Evolutionary conservation across 2,329 filamentous ascomycete species (phyloP).

Genomic region (Leptosphaerulina australis): DNA sequence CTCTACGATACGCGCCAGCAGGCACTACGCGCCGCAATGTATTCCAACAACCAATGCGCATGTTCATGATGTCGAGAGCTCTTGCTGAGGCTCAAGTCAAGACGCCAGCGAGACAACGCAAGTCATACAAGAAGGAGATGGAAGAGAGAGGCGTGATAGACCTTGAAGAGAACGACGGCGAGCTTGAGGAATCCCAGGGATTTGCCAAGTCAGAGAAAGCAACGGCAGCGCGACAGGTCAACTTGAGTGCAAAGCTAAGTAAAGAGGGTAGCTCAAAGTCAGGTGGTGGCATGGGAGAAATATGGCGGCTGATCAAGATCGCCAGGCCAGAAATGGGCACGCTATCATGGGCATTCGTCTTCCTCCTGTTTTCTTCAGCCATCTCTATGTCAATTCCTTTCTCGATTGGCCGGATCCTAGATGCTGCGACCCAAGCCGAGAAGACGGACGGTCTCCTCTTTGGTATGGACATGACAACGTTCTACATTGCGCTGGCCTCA

Average conservation of each 20-base stretch:
- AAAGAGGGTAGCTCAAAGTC: conserved; percentile 59
- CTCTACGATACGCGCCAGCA: conserved; percentile 23
- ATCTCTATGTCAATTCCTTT: conserved; percentile 98
- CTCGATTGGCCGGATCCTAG: conserved; percentile 93
- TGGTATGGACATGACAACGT: conserved; percentile 82
- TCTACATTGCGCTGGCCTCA: conserved; percentile 77
- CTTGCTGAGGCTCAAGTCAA: conserved; percentile 35
- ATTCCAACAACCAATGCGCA: conserved; percentile 32
- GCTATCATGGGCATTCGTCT: conserved; percentile 79
- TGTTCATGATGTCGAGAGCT: conserved; percentile 37
- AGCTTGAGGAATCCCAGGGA: conserved; percentile 64
- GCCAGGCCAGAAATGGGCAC: conserved; percentile 82
- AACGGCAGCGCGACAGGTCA: conserved; percentile 83
- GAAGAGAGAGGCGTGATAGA: conserved; percentile 45
- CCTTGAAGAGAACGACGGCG: conserved; percentile 49
- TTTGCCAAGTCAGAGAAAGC: conserved; percentile 83
- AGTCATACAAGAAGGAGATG: conserved; percentile 50
- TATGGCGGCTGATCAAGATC: conserved; percentile 87
- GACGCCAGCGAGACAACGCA: conserved; percentile 27
- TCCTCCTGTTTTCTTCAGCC: conserved; percentile 85
- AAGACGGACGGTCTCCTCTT: conserved; percentile 72
- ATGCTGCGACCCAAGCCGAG: conserved; percentile 79
- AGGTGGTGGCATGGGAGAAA: conserved; percentile 69
- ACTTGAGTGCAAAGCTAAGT: conserved; percentile 83
- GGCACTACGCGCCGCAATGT: conserved; percentile 36